phyloP scores from a whole-genome alignment of 2,329 filamentous ascomycete genomes.

The Gnomoniopsis sp. region DNA sequence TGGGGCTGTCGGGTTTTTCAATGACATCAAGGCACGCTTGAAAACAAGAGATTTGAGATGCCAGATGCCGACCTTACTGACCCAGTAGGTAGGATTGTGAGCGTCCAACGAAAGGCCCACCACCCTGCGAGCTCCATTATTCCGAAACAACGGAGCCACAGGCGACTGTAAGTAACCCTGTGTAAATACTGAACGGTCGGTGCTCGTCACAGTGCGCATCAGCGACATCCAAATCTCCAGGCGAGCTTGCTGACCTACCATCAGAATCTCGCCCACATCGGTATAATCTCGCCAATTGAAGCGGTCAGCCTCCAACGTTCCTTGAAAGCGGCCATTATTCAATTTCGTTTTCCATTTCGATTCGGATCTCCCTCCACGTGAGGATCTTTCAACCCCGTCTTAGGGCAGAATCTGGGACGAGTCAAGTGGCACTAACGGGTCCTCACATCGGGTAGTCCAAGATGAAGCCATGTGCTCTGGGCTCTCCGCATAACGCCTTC shows the following conservation, averaged over 20 bases:
- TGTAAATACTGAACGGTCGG: neutral
- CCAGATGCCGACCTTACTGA: neutral
- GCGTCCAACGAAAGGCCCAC: neutral
- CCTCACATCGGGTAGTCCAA: neutral
- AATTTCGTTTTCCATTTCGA: neutral
- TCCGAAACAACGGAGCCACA: slow-evolving; percentile 1
- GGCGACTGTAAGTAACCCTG: neutral
- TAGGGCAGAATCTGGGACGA: neutral
- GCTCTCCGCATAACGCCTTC: neutral
- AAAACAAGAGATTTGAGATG: neutral
- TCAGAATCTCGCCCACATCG: neutral
- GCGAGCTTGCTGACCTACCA: neutral
- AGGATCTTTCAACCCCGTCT: neutral
- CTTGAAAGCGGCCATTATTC: neutral
- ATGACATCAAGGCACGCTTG: neutral
- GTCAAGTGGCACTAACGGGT: neutral
- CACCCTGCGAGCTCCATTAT: neutral
- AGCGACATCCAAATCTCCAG: neutral
- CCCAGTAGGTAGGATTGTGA: neutral
- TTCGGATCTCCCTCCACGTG: neutral
- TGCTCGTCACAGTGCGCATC: neutral
- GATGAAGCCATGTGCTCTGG: neutral
- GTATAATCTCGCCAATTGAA: slow-evolving; percentile 2
- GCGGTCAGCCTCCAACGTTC: neutral
- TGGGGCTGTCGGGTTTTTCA: neutral